Conservation (phyloP, 805 yeast genomes). For the Starmerella gropengiesseri region DNA sequence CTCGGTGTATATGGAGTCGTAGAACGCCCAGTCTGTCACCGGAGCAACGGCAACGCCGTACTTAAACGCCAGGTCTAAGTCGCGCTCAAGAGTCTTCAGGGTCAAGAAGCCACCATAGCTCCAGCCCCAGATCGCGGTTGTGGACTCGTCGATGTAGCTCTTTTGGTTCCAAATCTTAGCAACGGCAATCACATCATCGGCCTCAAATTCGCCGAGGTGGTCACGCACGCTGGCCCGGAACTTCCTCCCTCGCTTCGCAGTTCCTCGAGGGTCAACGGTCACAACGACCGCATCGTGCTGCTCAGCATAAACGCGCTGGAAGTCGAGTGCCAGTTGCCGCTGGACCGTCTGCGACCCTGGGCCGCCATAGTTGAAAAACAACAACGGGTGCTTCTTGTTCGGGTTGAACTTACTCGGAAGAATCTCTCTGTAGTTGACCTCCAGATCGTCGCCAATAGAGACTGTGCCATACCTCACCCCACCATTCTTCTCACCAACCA, state of each 20-base stretch:
- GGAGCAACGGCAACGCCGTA: constrained; percentile 97
- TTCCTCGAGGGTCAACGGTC: constrained; percentile 94
- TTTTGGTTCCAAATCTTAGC: constrained; percentile 59
- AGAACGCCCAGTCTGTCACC: constrained; percentile 85
- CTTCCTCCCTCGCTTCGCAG: constrained; percentile 73
- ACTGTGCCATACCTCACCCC: constrained; percentile 37
- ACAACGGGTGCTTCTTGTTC: constrained; percentile 59
- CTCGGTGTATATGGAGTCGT: constrained; percentile 91
- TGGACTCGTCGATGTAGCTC: constrained; percentile 52
- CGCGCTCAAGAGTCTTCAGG: constrained; percentile 75
- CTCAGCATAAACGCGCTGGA: constrained; percentile 68
- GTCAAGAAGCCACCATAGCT: constrained; percentile 94
- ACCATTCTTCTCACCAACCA: constrained; percentile 40
- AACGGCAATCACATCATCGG: constrained; percentile 75
- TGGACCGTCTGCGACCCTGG: constrained; percentile 84
- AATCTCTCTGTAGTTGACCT: constrained; percentile 59
- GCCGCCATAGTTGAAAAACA: constrained; percentile 89
- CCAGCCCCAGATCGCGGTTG: constrained; percentile 95
- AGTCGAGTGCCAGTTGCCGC: constrained; percentile 48
- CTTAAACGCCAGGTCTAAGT: constrained; percentile 60
- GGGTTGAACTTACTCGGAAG: constrained; percentile 62
- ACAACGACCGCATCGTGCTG: constrained; percentile 76
- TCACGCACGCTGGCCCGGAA: constrained; percentile 76
- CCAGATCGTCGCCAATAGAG: constrained; percentile 31
- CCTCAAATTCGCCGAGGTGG: constrained; percentile 70